phyloP scores from a whole-genome alignment of 495 filamentous ascomycete genomes.

The Paragyromitra xinjiangensis region DNA sequence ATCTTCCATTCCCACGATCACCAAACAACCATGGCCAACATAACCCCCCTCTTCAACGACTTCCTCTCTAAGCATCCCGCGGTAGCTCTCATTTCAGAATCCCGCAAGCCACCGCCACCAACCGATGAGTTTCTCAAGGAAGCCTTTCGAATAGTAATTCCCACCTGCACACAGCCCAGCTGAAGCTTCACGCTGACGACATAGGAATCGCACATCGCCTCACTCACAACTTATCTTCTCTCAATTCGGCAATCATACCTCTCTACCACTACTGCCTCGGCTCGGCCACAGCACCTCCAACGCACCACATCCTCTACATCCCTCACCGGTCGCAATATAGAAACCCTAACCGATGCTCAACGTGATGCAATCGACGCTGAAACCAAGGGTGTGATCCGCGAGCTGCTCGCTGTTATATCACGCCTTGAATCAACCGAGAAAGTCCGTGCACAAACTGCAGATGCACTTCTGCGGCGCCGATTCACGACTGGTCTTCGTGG shows the following conservation, averaged over 20 bases:
- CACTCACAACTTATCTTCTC: slow-evolving; percentile 78
- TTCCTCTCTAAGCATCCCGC: slow-evolving; percentile 69
- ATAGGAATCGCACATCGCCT: slow-evolving; percentile 87
- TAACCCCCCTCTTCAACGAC: slow-evolving; percentile 75
- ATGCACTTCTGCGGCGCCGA: slow-evolving; percentile 72
- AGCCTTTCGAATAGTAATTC: slow-evolving; percentile 86
- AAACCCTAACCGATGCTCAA: slow-evolving; percentile 71
- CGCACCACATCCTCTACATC: slow-evolving; percentile 60
- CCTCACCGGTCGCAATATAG: slow-evolving; percentile 58
- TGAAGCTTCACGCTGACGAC: slow-evolving; percentile 30
- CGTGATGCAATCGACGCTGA: slow-evolving; percentile 83
- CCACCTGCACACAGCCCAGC: slow-evolving; percentile 25
- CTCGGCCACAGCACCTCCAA: slow-evolving; percentile 63
- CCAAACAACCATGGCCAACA: slow-evolving; percentile 61
- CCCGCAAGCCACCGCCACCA: slow-evolving; percentile 61
- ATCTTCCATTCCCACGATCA: not conserved
- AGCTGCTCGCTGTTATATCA: slow-evolving; percentile 78
- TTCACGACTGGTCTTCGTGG: slow-evolving; percentile 60
- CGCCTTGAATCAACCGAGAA: slow-evolving; percentile 82
- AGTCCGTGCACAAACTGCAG: slow-evolving; percentile 76
- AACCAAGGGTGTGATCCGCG: slow-evolving; percentile 80
- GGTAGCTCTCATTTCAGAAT: slow-evolving; percentile 56
- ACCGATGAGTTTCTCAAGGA: slow-evolving; percentile 92
- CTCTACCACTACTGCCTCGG: slow-evolving; percentile 66
- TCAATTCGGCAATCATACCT: slow-evolving; percentile 90